Percentiles rank a stretch among this genome's conserved stretches.
Conservation (phyloP, 441 rosid genomes). For the Cnidoscolus chayamansa region DNA sequence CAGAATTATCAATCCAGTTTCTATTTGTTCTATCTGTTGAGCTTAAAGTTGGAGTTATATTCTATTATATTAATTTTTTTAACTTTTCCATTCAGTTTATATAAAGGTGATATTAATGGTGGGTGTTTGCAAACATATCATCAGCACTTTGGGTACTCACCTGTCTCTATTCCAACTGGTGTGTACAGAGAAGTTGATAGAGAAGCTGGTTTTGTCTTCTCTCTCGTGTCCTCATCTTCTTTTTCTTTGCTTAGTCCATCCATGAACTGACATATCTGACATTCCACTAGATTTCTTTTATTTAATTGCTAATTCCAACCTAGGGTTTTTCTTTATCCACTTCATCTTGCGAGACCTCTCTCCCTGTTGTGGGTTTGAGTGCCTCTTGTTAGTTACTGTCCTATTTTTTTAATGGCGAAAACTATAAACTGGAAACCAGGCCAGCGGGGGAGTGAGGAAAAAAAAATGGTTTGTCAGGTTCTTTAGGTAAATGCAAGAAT, state of each 20-base stretch:
- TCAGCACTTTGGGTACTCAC: constrained; percentile 9
- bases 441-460: not conserved
- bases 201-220: constrained; percentile 30
- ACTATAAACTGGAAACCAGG: not conserved
- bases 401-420: not conserved
- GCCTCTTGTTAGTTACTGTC: not conserved
- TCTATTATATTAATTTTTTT: not conserved
- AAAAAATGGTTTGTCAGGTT: constrained; percentile 26
- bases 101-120: not conserved
- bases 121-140: not conserved
- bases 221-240: constrained; percentile 28
- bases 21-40: constrained; percentile 5
- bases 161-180: not conserved
- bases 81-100: not conserved
- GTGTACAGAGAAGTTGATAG: too few species aligned
- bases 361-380: constrained; percentile 22
- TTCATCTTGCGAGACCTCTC: not conserved
- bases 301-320: constrained; percentile 18
- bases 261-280: constrained; percentile 40
- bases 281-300: constrained; percentile 48
- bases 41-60: not conserved
- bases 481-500: constrained; percentile 19
- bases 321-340: constrained; percentile 17
- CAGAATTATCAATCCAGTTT: constrained; percentile 28
- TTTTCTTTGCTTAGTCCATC: constrained; percentile 23